phyloP scores from a whole-genome alignment of 768 basidiomycete genomes.

The Cystobasidium tubakii region DNA sequence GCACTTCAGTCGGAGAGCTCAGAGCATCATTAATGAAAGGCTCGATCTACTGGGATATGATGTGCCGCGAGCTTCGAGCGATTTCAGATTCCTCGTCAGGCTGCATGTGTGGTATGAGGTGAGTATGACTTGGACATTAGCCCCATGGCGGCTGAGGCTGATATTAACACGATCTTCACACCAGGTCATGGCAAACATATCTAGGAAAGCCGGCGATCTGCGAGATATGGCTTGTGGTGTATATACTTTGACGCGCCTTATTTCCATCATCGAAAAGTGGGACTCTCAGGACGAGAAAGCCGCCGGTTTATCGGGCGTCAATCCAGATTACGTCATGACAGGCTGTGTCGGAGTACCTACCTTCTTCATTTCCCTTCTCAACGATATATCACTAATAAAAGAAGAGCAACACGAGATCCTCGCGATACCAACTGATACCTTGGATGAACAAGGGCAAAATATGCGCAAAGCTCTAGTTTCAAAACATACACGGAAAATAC shows the following conservation, averaged over 20 bases:
- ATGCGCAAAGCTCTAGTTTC: constrained; percentile 10
- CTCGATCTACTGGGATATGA: not conserved
- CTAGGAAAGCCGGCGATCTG: constrained; percentile 16
- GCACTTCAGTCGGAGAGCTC: constrained; percentile 25
- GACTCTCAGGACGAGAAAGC: constrained; percentile 14
- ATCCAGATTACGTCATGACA: constrained; percentile 23
- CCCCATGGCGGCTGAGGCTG: too few relatives aligned
- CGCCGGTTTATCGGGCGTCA: constrained; percentile 24
- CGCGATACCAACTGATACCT: not conserved
- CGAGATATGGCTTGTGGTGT: constrained; percentile 12
- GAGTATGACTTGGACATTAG: too few relatives aligned
- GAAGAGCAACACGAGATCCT: constrained; percentile 17
- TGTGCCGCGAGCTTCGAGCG: not conserved
- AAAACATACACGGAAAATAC: constrained; percentile 29
- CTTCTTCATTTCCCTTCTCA: constrained; percentile 27
- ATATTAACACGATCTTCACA: too few relatives aligned
- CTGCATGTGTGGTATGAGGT: constrained; percentile 35
- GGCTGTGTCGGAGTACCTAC: constrained; percentile 23
- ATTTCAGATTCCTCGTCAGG: constrained; percentile 28
- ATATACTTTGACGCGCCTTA: constrained; percentile 20
- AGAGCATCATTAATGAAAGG: constrained; percentile 29
- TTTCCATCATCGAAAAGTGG: constrained; percentile 28
- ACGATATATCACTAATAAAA: constrained; percentile 27
- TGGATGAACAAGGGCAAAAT: constrained; percentile 9
- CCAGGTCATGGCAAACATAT: constrained; percentile 25